Conservation (phyloP, 2,329 filamentous ascomycete species). For the Clonostachys rosea region DNA sequence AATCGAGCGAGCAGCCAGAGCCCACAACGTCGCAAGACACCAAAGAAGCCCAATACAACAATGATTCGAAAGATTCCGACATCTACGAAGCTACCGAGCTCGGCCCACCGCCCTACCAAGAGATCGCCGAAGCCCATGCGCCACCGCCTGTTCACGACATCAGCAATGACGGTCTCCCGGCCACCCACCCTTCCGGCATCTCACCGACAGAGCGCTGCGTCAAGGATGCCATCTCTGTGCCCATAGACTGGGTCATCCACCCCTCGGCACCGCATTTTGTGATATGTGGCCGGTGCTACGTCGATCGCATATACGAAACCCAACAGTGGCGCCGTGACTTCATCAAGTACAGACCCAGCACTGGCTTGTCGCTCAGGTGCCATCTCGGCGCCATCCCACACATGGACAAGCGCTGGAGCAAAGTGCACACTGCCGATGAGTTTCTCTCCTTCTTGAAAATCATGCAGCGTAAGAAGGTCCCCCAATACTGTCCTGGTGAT, state of each 20-base stretch:
- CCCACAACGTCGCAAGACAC: no score
- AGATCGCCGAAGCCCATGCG: conserved; percentile 1
- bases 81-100: not conserved
- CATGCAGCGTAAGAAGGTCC: conserved; percentile 3
- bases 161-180: not conserved
- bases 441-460: conserved; percentile 2
- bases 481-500: conserved; percentile 1
- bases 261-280: conserved; percentile 4
- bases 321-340: conserved; percentile 3
- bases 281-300: conserved; percentile 3
- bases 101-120: conserved; percentile 2
- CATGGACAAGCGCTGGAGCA: conserved; percentile 2
- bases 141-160: not conserved
- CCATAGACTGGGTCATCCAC: conserved; percentile 4
- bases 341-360: conserved; percentile 1
- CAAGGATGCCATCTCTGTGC: conserved; percentile 1
- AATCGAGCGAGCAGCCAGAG: no score
- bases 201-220: conserved; percentile 1
- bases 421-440: conserved; percentile 2
- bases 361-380: not conserved
- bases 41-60: no score
- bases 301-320: conserved; percentile 2
- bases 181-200: conserved; percentile 1
- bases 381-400: conserved; percentile 3
- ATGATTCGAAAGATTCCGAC: no score